Conservation (phyloP, 2,329 filamentous ascomycete species). For the Dactylellina drechsleri region DNA sequence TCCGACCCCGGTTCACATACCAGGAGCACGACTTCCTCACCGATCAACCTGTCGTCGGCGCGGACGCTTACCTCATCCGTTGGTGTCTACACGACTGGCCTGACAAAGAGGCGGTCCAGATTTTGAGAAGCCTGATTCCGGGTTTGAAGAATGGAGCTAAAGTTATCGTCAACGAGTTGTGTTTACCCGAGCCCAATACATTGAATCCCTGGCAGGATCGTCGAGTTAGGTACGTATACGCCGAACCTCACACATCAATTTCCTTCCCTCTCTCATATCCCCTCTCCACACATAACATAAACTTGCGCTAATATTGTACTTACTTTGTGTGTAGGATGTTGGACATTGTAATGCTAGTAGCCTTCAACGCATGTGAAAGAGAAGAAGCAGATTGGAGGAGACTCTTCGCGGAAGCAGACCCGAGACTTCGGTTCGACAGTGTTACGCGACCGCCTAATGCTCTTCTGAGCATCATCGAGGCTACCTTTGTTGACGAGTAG, state of each 20-base stretch:
- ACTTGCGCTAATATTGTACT: too few species aligned
- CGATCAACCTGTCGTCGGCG: constrained; percentile 57
- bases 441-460: constrained; percentile 29
- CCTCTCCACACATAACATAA: too few species aligned
- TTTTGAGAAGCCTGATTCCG: constrained; percentile 55
- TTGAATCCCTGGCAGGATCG: constrained; percentile 51
- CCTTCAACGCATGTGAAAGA: constrained; percentile 61
- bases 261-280: too few species aligned
- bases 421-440: constrained; percentile 51
- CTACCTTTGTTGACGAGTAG: constrained; percentile 41
- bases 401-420: constrained; percentile 58
- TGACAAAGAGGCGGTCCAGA: constrained; percentile 55
- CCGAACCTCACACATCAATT: neutral
- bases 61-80: constrained; percentile 57
- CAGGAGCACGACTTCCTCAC: constrained; percentile 58
- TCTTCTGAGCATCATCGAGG: constrained; percentile 37
- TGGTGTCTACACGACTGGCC: constrained; percentile 58
- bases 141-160: constrained; percentile 49
- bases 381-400: constrained; percentile 60
- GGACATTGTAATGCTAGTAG: constrained; percentile 61
- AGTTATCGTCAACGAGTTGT: constrained; percentile 29
- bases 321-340: constrained; percentile 37
- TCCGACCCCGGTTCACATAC: constrained; percentile 29
- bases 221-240: constrained; percentile 56
- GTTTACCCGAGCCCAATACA: constrained; percentile 25